A percentile compares a stretch with the other conserved stretches of the same genome.
phyloP scores from a whole-genome alignment of 805 yeast species.

The Debaryomyces tyrocola region DNA sequence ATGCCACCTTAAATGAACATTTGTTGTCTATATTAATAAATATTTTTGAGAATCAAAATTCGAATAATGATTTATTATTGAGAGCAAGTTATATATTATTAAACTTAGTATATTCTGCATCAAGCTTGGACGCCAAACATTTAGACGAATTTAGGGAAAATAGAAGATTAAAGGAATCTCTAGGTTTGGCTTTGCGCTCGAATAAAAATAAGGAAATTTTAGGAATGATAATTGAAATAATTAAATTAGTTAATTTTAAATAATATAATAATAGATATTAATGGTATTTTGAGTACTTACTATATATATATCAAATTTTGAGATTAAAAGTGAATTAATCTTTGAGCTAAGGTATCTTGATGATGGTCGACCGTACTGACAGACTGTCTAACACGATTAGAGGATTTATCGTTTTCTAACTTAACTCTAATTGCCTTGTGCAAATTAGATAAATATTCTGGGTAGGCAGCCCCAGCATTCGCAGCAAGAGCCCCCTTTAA shows the following conservation, averaged over 20 bases:
- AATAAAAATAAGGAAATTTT: constrained; percentile 8
- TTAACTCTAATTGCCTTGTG: constrained; percentile 63
- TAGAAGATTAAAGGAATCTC: constrained; percentile 6
- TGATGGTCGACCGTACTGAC: constrained; percentile 23
- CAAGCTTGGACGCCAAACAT: not conserved
- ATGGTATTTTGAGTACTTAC: not conserved
- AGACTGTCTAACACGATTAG: constrained; percentile 26
- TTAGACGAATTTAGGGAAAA: constrained; percentile 4
- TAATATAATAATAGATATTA: not conserved
- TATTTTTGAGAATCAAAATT: constrained; percentile 23
- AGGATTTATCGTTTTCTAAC: constrained; percentile 46
- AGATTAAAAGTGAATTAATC: constrained; percentile 34
- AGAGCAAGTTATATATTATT: constrained; percentile 24
- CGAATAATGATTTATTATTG: constrained; percentile 25
- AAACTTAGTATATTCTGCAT: constrained; percentile 18
- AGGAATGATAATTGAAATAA: constrained; percentile 15
- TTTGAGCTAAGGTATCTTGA: constrained; percentile 39
- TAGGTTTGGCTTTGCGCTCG: constrained; percentile 3
- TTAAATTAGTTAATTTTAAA: constrained; percentile 8
- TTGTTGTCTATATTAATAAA: constrained; percentile 18
- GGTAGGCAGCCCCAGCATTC: constrained; percentile 46
- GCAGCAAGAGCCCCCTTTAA: constrained; percentile 39
- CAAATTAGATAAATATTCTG: constrained; percentile 65
- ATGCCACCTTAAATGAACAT: constrained; percentile 12
- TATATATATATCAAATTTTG: not conserved